Evolutionary conservation across 2,329 filamentous ascomycete species (phyloP).

Genomic region (Diplodia scrobiculata): DNA sequence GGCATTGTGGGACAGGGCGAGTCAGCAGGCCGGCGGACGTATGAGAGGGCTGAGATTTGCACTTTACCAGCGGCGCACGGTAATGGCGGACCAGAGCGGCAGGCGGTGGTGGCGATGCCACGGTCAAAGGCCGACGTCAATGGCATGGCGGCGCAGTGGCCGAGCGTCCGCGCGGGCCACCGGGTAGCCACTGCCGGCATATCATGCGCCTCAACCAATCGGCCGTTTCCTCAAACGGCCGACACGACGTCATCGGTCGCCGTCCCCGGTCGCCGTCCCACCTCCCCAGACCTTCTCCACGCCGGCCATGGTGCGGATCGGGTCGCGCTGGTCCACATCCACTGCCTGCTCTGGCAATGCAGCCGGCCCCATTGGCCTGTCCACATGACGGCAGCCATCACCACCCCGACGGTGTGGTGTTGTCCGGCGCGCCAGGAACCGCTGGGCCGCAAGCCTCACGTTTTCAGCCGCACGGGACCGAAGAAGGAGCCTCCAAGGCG

Average conservation of each 20-base stretch:
- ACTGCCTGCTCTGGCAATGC: background rate
- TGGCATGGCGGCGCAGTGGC: slow-evolving; percentile 5
- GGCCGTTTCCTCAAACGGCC: background rate
- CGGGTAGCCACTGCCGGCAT: slow-evolving; percentile 9
- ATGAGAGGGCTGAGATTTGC: background rate
- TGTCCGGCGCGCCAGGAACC: background rate
- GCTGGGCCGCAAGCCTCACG: slow-evolving; percentile 12
- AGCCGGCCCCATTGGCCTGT: slow-evolving; percentile 2
- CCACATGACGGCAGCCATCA: background rate
- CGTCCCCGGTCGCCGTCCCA: background rate
- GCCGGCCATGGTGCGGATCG: slow-evolving; percentile 13
- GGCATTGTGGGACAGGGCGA: background rate
- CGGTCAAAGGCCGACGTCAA: slow-evolving; percentile 18
- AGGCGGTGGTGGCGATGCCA: background rate
- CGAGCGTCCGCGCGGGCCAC: background rate
- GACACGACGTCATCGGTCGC: slow-evolving; percentile 12
- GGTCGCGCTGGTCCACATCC: slow-evolving; percentile 4
- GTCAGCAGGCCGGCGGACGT: background rate
- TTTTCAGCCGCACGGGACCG: slow-evolving; percentile 8
- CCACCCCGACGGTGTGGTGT: background rate
- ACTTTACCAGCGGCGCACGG: background rate
- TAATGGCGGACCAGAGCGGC: background rate
- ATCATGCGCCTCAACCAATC: slow-evolving; percentile 2
- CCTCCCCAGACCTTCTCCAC: background rate
- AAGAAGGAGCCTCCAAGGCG: slow-evolving; percentile 3